Evolutionary conservation across 1,139 yeast species (phyloP), one percentile per base, ranked within the genome.

Genomic region (Maudiozyma humilis): DNA sequence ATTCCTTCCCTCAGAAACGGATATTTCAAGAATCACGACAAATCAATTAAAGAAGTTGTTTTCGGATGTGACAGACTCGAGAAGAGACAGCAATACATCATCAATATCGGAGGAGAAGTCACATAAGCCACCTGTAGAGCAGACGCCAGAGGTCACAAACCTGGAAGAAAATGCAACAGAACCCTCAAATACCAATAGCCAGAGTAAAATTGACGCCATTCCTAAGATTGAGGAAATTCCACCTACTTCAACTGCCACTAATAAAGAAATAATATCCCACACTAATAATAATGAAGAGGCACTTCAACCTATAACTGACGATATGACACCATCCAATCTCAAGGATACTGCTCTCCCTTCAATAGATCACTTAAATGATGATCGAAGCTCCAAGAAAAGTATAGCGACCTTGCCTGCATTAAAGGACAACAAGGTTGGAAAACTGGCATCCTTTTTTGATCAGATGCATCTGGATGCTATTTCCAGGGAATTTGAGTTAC

Each of bases 1-100:
- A 25, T 91, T 75, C 57, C 74, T 91, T 48, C 97, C 97, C 0
- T 80, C 95, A 14, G 98, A 93, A 62, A 86, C 83, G 57, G 98
- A 93, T 71, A 85, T 93, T 52, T 82, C 95, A 7, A 73, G 88
- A 49, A 84, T 91, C 39, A 89, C 98, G 2, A 86, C 95, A 13
- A 82, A 82, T 53, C 98, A 91, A 59, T 69, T 93, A 57, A 78
- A 81, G 48, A 85, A 80, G 53, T 73, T 88, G 44, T 80, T 91
- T 55, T 64, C 76, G 54, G 87, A 70, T 42, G 64, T 68, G 25
- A 64, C 62, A 35, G 64, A 55, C 18, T 64, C 61, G 25, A 2
- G 32, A 10, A 36, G 27, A 27, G 15, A 19, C 7, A 35, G 38
- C 27, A 13, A 20, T 13, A 20, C 38, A 12, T 35, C 38, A 14